Evolutionary conservation across 306 rosid species (phyloP), one percentile per base, ranked within the genome.

Genomic region (Macrotyloma uniflorum): DNA sequence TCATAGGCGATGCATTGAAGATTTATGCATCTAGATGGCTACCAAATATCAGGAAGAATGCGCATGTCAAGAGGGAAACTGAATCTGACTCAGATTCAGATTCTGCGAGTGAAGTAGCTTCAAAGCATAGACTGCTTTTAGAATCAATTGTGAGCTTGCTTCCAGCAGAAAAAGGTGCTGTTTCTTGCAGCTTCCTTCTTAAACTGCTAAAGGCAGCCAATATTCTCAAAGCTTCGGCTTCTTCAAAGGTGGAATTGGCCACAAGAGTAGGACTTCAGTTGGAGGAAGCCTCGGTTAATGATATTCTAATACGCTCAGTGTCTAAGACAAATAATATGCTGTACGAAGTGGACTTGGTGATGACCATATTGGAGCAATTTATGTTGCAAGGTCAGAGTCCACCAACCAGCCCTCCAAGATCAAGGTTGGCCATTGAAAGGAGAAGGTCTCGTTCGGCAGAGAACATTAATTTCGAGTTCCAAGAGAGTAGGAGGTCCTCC

Each of bases 1-100:
- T 93, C 93, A 57, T 67, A 14, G 68, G 78, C 6, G 73, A 76
- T 10, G 80, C 80, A 16, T 22, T 76, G 15, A 76, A 76, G 7
- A 65, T 76, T 1, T 76, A 76, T 65, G 73, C 80, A 22, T 33
- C 64, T 20, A 33, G 80, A 24, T 76, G 72, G 73, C 80, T 76
- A 23, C 80, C 80, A 20, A 75, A 47, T 14, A 63, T 63, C 14
- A 75, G 20, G 36, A 75, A n/a, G 8, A 76, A 46, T 49, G 72
- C 35, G 43, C 73, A 8, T 33, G 55, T 8, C 28, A 76, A 33
- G 72, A 64, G 43, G 43, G 50, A 50, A 5, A 16, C 12, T 35
- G 72, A 66, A 36, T 64, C 73, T 2, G 80, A 65, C 13, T 74
- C 73, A 1, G 80, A 64, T n/a, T 65, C 80, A 6, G 80, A 76